Evolutionary conservation across 2,329 filamentous ascomycete species (phyloP), one percentile per base, ranked within the genome.

Genomic region (Grosmannia huntii): DNA sequence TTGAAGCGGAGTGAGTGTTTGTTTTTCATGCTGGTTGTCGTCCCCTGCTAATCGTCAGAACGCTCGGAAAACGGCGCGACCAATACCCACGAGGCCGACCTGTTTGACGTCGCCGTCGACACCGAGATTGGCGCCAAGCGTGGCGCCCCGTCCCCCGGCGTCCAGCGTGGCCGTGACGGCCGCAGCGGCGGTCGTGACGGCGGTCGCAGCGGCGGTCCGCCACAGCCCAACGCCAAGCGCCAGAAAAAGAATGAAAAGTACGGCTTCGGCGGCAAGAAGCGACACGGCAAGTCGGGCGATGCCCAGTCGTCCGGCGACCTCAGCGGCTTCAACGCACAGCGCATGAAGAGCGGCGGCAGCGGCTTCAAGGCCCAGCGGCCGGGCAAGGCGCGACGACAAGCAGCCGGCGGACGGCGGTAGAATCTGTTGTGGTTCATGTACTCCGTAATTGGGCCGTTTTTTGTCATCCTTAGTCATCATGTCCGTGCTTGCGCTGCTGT

Each of bases 211-310:
- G 67, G 66, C 44, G 65, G 28, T 65, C 10, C 11, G 5, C 28
- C 19, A 12, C 28, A 33, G 33, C 71, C 75, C 28, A 87, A 85
- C 68, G 66, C 70, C 62, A 97, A 97, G 78, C 86, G 94, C 61
- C 82, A 87, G 70, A 96, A 95, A 84, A 96, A 95, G 77, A 86
- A 99, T 69, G 81, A 88, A 64, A 96, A 96, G 76, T 97, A 86
- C 70, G 94, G 94, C 27, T 96, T 92, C 68, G 94, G 94, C 61
- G 94, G 94, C 66, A 96, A 96, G 83, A 99, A 99, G 80, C 80
- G 87, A 58, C 85, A 90, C 70, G 74, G 80, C 59, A 99, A 99
- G 82, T 96, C 90, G 61, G 90, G 90, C 65, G 91, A 96, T 72
- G 90, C 91, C 54, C 69, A 80, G 62, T 95, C 89, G 63, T 90